A percentile compares a stretch with the other conserved stretches of the same genome.
phyloP scores from a whole-genome alignment of 1,284 basidiomycete genomes.

The Malassezia furfur region DNA sequence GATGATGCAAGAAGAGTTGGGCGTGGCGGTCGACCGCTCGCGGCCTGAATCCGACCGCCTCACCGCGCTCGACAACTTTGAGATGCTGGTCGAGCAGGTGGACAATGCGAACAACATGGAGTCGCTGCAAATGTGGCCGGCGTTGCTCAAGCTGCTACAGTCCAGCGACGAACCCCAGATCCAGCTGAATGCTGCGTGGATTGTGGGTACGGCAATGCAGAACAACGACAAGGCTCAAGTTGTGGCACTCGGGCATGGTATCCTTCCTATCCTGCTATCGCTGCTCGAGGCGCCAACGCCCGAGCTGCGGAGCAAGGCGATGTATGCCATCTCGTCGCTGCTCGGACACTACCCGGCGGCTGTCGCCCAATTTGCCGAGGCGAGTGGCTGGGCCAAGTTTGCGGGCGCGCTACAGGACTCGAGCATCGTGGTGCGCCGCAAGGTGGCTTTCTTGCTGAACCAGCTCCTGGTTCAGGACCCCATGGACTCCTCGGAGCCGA shows the following conservation, averaged over 20 bases:
- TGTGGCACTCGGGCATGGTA: slow-evolving; percentile 58
- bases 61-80: slow-evolving; percentile 79
- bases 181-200: slow-evolving; percentile 71
- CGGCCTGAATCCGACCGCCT: slow-evolving; percentile 51
- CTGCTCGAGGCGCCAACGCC: slow-evolving; percentile 54
- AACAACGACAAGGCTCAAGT: slow-evolving; percentile 83
- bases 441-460: slow-evolving; percentile 73
- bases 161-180: slow-evolving; percentile 54
- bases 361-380: slow-evolving; percentile 56
- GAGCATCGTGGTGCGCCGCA: slow-evolving; percentile 67
- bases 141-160: slow-evolving; percentile 62
- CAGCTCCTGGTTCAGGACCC: slow-evolving; percentile 61
- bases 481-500: slow-evolving; percentile 7
- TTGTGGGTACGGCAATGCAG: slow-evolving; percentile 84
- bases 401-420: slow-evolving; percentile 60
- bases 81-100: slow-evolving; percentile 88
- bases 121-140: slow-evolving; percentile 74
- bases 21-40: slow-evolving; percentile 27
- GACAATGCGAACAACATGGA: slow-evolving; percentile 92
- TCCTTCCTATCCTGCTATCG: slow-evolving; percentile 54
- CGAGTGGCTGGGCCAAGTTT: slow-evolving; percentile 64
- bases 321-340: slow-evolving; percentile 75
- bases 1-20: slow-evolving; percentile 46
- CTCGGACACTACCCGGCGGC: slow-evolving; percentile 72
- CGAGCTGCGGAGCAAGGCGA: slow-evolving; percentile 58